phyloP scores from a whole-genome alignment of 108 stramenopile genomes.

The Craspedostauros australis region DNA sequence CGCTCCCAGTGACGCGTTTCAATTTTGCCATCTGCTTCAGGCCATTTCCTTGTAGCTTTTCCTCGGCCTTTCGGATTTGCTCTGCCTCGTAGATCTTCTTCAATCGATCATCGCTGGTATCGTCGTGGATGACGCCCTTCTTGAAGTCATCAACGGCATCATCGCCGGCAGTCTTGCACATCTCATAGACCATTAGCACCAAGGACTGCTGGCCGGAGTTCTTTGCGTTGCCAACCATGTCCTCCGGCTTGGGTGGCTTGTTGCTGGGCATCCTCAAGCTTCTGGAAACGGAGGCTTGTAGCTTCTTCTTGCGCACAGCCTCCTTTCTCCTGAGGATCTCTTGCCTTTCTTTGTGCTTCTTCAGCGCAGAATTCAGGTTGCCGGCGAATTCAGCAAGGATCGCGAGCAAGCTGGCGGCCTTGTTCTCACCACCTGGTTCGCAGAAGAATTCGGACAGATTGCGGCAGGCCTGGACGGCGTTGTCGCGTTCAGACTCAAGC shows the following conservation, averaged over 20 bases:
- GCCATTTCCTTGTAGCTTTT: no score
- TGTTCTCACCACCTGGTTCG: constrained; percentile 65
- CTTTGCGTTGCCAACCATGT: no score
- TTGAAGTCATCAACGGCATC: constrained; percentile 54
- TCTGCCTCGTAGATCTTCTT: constrained; percentile 67
- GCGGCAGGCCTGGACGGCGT: constrained; percentile 63
- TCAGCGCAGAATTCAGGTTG: constrained; percentile 51
- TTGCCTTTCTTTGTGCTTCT: constrained; percentile 56
- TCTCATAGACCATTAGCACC: constrained; percentile 68
- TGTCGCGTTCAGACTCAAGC: constrained; percentile 37
- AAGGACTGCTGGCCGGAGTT: constrained; percentile 36
- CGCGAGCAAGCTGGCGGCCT: constrained; percentile 44
- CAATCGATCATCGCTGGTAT: constrained; percentile 47
- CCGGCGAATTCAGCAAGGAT: constrained; percentile 62
- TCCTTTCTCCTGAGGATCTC: constrained; percentile 37
- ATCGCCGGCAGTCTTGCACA: constrained; percentile 60
- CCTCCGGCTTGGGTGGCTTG: no score
- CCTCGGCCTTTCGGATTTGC: constrained; percentile 2
- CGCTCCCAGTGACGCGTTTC: no score
- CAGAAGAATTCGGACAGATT: constrained; percentile 70
- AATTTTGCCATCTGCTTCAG: no score
- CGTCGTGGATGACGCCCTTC: constrained; percentile 47
- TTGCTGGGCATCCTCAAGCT: no score
- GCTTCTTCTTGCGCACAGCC: constrained; percentile 28
- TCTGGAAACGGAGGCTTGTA: constrained; percentile 2